These are phyloP conservation scores for Plasmopara viticola DNA, from an alignment of 352 stramenopile species.

Conservation along the genomic window DNA sequence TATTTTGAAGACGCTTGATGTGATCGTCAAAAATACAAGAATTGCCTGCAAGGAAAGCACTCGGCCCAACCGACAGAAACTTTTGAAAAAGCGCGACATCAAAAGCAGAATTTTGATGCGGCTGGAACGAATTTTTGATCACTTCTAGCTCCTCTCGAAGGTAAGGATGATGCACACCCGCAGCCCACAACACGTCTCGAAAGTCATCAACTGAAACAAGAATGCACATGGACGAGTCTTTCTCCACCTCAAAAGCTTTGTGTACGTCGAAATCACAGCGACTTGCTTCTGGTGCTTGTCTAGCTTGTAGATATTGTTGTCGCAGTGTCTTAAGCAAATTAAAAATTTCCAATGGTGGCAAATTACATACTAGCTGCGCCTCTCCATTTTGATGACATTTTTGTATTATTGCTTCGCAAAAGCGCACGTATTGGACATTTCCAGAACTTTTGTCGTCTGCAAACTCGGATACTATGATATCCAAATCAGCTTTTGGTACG, in stretches of 20 bases:
- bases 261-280: conserved; percentile 40
- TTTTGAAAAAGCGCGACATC: conserved; percentile 45
- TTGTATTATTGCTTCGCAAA: conserved; percentile 49
- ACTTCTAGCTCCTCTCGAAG: conserved; percentile 58
- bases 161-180: conserved; percentile 56
- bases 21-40: conserved; percentile 44
- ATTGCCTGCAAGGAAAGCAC: conserved; percentile 36
- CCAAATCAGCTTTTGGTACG: conserved; percentile 32
- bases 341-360: conserved; percentile 38
- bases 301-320: conserved; percentile 29
- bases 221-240: conserved; percentile 30
- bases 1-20: conserved; percentile 47
- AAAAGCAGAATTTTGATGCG: conserved; percentile 34
- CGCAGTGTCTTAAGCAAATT: conserved; percentile 47
- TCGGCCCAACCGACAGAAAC: conserved; percentile 47
- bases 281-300: conserved; percentile 16
- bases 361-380: conserved; percentile 10
- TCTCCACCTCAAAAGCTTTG: conserved; percentile 38
- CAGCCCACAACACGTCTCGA: conserved; percentile 64
- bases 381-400: conserved; percentile 38
- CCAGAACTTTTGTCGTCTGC: conserved; percentile 16
- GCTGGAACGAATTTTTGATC: conserved; percentile 51
- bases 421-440: conserved; percentile 43
- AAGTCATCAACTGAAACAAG: conserved; percentile 54
- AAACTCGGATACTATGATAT: conserved; percentile 42